A percentile compares a stretch with the other conserved stretches of the same genome.
Evolutionary conservation across 2,329 filamentous ascomycete genomes (phyloP).

Genomic region (Hymenoscyphus linearis): DNA sequence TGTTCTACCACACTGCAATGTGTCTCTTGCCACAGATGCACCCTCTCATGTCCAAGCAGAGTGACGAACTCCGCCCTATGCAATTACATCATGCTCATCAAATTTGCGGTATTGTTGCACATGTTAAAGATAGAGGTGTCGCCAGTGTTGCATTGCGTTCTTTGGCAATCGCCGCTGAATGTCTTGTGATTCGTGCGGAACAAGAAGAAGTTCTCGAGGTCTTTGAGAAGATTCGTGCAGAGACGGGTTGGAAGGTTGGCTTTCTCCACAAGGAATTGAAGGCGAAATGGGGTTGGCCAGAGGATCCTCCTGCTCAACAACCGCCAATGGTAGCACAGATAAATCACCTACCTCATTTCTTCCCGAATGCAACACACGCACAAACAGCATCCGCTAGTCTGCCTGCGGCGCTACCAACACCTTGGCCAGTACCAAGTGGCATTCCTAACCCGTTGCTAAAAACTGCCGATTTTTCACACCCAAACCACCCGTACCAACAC

Average conservation of each 20-base stretch:
- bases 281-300: conserved; percentile 68
- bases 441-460: conserved; percentile 67
- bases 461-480: conserved; percentile 68
- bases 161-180: conserved; percentile 70
- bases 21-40: conserved; percentile 76
- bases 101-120: conserved; percentile 84
- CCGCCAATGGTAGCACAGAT: conserved; percentile 21
- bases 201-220: conserved; percentile 78
- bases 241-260: conserved; percentile 73
- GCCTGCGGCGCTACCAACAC: conserved; percentile 22
- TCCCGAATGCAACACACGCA: conserved; percentile 23
- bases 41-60: conserved; percentile 53
- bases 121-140: conserved; percentile 75
- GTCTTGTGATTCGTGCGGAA: conserved; percentile 61
- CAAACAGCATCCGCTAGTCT: conserved; percentile 18
- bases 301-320: conserved; percentile 31
- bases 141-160: conserved; percentile 74
- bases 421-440: conserved; percentile 33
- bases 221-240: conserved; percentile 66
- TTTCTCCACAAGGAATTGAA: conserved; percentile 69
- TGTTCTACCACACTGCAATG: conserved; percentile 87
- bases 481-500: conserved; percentile 76
- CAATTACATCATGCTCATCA: conserved; percentile 73
- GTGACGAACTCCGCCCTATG: conserved; percentile 63
- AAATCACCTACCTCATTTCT: conserved; percentile 26